Conservation (phyloP, 345 rosid species). For the Physaria fendleri region DNA sequence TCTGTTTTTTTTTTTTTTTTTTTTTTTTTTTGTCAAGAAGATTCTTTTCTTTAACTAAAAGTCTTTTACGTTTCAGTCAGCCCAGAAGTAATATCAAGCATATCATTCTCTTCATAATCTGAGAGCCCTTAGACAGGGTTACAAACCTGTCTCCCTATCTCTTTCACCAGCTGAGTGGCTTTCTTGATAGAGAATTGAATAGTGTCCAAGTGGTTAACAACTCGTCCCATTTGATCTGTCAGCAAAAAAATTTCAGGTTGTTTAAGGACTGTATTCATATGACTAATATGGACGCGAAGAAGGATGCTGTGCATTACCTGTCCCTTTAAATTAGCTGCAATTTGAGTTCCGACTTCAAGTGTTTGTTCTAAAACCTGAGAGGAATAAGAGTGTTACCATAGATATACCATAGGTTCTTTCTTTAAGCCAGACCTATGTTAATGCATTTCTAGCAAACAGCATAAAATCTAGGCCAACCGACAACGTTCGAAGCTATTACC, state of each 20-base stretch:
- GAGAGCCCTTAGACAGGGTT: no score
- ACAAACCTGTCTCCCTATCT: conserved; percentile 94
- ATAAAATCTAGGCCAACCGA: neutral
- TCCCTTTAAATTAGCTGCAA: conserved; percentile 82
- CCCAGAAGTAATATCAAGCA: no score
- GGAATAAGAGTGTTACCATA: conserved; percentile 20
- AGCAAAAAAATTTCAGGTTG: conserved; percentile 32
- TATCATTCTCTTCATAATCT: no score
- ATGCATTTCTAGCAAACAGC: neutral
- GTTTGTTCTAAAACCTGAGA: conserved; percentile 90
- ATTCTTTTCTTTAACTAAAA: no score
- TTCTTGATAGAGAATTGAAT: conserved; percentile 97
- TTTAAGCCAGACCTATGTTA: neutral
- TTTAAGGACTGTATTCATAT: neutral
- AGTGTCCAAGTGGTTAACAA: conserved; percentile 93
- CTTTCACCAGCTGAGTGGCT: conserved; percentile 97
- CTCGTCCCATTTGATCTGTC: conserved; percentile 99
- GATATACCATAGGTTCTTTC: neutral
- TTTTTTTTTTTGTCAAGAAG: no score
- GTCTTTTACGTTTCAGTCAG: no score
- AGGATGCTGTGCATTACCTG: conserved; percentile 45
- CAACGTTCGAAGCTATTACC: no score
- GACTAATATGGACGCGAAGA: neutral
- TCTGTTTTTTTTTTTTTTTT: no score
- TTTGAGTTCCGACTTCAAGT: conserved; percentile 95